phyloP scores from a whole-genome alignment of 164 flowering plant species.

The Pachysandra terminalis region DNA sequence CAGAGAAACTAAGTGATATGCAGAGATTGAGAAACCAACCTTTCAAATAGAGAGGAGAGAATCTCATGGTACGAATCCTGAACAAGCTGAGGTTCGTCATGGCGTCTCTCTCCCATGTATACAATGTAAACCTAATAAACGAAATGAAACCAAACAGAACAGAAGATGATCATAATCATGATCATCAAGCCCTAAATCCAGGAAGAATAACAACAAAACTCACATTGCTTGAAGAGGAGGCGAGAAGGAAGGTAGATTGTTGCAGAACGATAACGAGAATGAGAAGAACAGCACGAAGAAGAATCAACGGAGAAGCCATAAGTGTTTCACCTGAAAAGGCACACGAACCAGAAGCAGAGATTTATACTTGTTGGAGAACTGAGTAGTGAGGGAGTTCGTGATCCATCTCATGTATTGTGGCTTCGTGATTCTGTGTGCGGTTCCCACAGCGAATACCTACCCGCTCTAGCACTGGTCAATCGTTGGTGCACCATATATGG shows the following conservation, averaged over 20 bases:
- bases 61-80: slow-evolving; percentile 36
- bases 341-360: too few relatives aligned
- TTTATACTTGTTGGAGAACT: too few relatives aligned
- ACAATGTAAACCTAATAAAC: slow-evolving; percentile 39
- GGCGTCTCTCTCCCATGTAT: slow-evolving; percentile 35
- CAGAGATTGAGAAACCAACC: slow-evolving; percentile 19
- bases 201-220: too few relatives aligned
- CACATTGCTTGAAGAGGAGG: slow-evolving; percentile 18
- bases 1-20: too few relatives aligned
- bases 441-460: too few relatives aligned
- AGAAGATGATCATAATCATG: not conserved
- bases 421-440: too few relatives aligned
- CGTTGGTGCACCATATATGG: too few relatives aligned
- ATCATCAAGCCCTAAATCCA: not conserved
- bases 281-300: slow-evolving; percentile 7
- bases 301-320: slow-evolving; percentile 3
- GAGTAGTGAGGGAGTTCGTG: too few relatives aligned
- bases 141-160: not conserved
- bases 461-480: too few relatives aligned
- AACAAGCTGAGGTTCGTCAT: slow-evolving; percentile 27
- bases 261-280: slow-evolving; percentile 4
- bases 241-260: not conserved
- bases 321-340: not conserved
- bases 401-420: too few relatives aligned
- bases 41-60: slow-evolving; percentile 37